Evolutionary conservation across 2,329 filamentous ascomycete species (phyloP).

Genomic region (Pseudogymnoascus sp.): DNA sequence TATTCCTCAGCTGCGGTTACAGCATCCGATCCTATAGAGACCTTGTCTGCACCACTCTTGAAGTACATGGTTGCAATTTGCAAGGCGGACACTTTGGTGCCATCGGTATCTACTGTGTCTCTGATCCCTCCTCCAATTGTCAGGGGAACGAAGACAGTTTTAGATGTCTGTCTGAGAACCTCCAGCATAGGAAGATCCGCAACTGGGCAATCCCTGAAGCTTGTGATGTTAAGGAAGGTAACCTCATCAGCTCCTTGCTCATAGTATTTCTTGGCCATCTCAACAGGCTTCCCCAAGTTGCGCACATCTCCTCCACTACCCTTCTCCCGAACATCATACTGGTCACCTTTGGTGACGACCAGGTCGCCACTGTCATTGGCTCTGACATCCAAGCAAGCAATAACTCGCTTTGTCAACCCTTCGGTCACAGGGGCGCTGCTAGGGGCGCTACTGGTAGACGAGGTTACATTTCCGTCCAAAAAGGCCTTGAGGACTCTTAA

Average conservation of each 20-base stretch:
- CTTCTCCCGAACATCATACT: slow-evolving; percentile 97
- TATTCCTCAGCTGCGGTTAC: slow-evolving; percentile 90
- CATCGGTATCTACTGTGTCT: slow-evolving; percentile 84
- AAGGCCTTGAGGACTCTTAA: slow-evolving; percentile 79
- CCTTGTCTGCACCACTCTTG: slow-evolving; percentile 92
- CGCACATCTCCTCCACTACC: slow-evolving; percentile 59
- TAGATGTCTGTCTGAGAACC: slow-evolving; percentile 74
- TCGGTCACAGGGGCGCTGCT: slow-evolving; percentile 32
- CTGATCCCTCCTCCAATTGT: slow-evolving; percentile 94
- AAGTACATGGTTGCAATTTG: slow-evolving; percentile 97
- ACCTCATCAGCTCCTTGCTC: slow-evolving; percentile 94
- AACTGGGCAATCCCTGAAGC: slow-evolving; percentile 89
- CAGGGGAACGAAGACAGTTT: slow-evolving; percentile 90
- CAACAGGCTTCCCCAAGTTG: slow-evolving; percentile 93
- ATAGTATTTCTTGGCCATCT: slow-evolving; percentile 90
- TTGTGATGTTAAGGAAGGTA: slow-evolving; percentile 97
- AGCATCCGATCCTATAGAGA: slow-evolving; percentile 92
- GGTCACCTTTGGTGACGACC: slow-evolving; percentile 96
- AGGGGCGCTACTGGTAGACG: slow-evolving; percentile 19
- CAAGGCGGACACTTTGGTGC: slow-evolving; percentile 76
- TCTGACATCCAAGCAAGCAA: slow-evolving; percentile 92
- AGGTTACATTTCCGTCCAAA: slow-evolving; percentile 51
- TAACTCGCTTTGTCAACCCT: slow-evolving; percentile 84
- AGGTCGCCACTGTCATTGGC: slow-evolving; percentile 91
- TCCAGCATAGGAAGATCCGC: slow-evolving; percentile 95